A percentile compares a stretch with the other conserved stretches of the same genome.
Conservation (phyloP, 148 eudicot species). For the Beta vulgaris region DNA sequence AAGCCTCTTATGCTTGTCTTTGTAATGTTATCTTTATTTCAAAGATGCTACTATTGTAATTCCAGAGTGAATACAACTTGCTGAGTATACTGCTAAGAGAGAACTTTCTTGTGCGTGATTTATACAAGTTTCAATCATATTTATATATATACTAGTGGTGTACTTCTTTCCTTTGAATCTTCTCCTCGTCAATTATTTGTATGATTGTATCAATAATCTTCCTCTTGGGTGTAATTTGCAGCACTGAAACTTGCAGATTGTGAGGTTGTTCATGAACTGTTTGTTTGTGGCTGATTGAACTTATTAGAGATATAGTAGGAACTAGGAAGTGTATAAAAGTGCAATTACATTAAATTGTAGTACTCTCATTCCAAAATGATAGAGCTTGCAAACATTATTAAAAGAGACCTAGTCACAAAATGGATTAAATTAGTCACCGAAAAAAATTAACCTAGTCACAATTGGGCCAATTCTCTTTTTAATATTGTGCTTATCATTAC, state of each 20-base stretch:
- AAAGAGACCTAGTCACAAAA: no score
- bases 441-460: no score
- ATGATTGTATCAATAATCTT: no score
- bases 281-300: neutral
- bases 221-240: conserved; percentile 4
- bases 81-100: conserved; percentile 4
- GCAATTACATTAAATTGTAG: no score
- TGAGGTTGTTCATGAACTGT: neutral
- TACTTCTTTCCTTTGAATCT: neutral
- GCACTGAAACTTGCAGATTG: neutral
- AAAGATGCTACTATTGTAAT: conserved; percentile 1
- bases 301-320: neutral
- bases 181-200: no score
- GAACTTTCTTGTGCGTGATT: conserved; percentile 7
- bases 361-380: no score
- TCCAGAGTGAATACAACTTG: conserved; percentile 6
- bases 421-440: no score
- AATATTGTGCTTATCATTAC: no score
- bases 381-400: no score
- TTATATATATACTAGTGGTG: neutral
- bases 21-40: neutral
- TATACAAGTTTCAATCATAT: neutral
- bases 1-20: conserved; percentile 1
- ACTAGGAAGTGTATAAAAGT: neutral
- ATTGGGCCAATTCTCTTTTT: no score